Base-by-base conservation (phyloP, 306 rosid genomes). In the Pyrus communis region DNA sequence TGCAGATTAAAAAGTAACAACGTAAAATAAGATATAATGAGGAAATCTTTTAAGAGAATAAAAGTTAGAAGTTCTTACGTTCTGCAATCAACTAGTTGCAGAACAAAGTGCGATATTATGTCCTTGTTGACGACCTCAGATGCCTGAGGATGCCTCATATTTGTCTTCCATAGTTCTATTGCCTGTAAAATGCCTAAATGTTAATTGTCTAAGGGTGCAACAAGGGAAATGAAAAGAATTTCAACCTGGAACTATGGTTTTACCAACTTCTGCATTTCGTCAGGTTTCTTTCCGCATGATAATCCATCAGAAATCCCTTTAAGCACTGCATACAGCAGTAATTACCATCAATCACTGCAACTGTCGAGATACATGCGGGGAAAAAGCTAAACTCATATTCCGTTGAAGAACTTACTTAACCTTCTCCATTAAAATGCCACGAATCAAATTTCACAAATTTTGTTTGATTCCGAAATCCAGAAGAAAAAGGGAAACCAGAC, bases 51-150 rank as follows among this genome's bases (percentile, higher is more conserved):
- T 31, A 12, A 14, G 25, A 2, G 30, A 45, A 59, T 3, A 11
- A 27, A 49, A 63, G 23, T 43, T 30, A 9, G 3, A 43, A 4
- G 54, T 15, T 33, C 90, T 82, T 76, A 95, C 99, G 97, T 87
- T 88, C 97, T 88, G 80, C 97, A 92, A 83, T 92, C 90, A 45
- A 92, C 99, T 17, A 95, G 93, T 42, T 96, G 93, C 21, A 95
- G 87, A 70, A 91, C 99, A 78, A 90, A 95, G 84, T 92, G 99
- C 28, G 99, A 92, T 74, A 95, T 92, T 18, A 92, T 88, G 85
- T 92, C 99, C 91, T 90, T 95, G 83, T 89, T 92, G 75, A 79
- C 46, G 79, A 55, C 78, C 77, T 95, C 92, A 13, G 91, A 84
- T 55, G 92, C 75, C 67, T 83, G 81, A 72, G 89, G 92, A 71